Percentiles rank a stretch among this genome's conserved stretches.
Evolutionary conservation across 768 basidiomycete genomes (phyloP).

Genomic region (Boletus rex-veris): DNA sequence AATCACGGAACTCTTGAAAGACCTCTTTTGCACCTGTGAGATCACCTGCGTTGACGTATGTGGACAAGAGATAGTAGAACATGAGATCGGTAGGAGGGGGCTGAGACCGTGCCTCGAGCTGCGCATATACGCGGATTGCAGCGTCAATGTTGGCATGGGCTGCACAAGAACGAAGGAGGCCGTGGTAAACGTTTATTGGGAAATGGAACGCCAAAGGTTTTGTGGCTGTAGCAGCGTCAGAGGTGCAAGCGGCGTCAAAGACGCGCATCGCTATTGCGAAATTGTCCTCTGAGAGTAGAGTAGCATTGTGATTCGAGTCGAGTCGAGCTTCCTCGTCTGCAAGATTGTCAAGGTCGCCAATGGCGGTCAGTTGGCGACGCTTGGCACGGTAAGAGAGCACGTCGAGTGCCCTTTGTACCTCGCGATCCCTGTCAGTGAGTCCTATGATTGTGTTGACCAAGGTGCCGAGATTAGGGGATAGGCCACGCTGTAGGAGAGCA

Average conservation of each 20-base stretch:
- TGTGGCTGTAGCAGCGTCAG: slow-evolving; percentile 8
- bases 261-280: slow-evolving; percentile 68
- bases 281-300: slow-evolving; percentile 62
- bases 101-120: slow-evolving; percentile 45
- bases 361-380: slow-evolving; percentile 22
- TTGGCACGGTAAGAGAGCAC: slow-evolving; percentile 42
- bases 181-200: slow-evolving; percentile 41
- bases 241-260: slow-evolving; percentile 54
- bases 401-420: slow-evolving; percentile 48
- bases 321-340: slow-evolving; percentile 14
- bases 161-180: slow-evolving; percentile 61
- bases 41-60: slow-evolving; percentile 52
- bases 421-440: slow-evolving; percentile 63
- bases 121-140: slow-evolving; percentile 62
- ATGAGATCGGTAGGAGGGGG: slow-evolving; percentile 32
- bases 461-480: slow-evolving; percentile 61
- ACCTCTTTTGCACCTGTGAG: slow-evolving; percentile 51
- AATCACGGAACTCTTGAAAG: slow-evolving; percentile 56
- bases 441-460: slow-evolving; percentile 60
- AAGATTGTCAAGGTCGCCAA: slow-evolving; percentile 1
- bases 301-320: slow-evolving; percentile 36
- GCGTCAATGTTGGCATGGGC: slow-evolving; percentile 52
- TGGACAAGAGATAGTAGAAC: slow-evolving; percentile 56
- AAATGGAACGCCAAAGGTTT: slow-evolving; percentile 23
- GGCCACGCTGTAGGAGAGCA: slow-evolving; percentile 56